These are phyloP conservation scores for Xylaria grammica DNA, from an alignment of 495 filamentous ascomycete genomes.

Conservation along the genomic window DNA sequence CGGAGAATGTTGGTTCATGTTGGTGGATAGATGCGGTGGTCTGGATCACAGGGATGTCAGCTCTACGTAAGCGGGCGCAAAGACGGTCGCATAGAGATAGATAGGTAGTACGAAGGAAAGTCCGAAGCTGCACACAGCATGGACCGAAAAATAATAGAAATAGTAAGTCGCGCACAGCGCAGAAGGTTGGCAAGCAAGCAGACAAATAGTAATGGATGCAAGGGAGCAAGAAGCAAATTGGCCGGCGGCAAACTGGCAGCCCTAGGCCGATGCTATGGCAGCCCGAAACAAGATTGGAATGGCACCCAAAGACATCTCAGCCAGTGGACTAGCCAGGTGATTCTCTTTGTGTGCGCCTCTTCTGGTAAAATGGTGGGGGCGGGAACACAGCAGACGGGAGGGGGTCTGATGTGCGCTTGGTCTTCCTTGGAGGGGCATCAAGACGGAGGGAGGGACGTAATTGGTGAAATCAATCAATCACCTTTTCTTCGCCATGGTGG, in stretches of 20 bases:
- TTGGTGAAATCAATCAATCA: conserved; percentile 14
- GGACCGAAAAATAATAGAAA: neutral
- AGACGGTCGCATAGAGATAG: conserved; percentile 16
- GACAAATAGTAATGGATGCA: conserved; percentile 5
- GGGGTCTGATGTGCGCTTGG: conserved; percentile 7
- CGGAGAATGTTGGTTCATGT: conserved; percentile 70
- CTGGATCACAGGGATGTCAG: conserved; percentile 30
- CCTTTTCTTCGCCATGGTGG: conserved; percentile 38
- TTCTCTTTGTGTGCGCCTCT: conserved; percentile 20
- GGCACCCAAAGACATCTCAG: conserved; percentile 20
- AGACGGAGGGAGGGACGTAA: neutral
- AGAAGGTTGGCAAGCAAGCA: conserved; percentile 16
- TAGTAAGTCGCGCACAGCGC: conserved; percentile 14
- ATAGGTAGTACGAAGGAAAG: conserved; percentile 11
- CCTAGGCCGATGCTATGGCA: conserved; percentile 20
- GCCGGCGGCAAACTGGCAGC: conserved; percentile 3
- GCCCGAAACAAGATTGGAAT: conserved; percentile 25
- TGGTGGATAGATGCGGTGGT: conserved; percentile 38
- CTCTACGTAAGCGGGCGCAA: conserved; percentile 23
- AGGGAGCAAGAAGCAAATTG: conserved; percentile 2
- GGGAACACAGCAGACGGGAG: conserved; percentile 16
- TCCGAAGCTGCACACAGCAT: conserved; percentile 5
- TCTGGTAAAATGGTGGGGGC: conserved; percentile 22
- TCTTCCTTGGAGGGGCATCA: conserved; percentile 20
- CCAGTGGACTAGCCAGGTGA: conserved; percentile 14